phyloP scores from a whole-genome alignment of 495 filamentous ascomycete genomes.

The Amniculicola lignicola region DNA sequence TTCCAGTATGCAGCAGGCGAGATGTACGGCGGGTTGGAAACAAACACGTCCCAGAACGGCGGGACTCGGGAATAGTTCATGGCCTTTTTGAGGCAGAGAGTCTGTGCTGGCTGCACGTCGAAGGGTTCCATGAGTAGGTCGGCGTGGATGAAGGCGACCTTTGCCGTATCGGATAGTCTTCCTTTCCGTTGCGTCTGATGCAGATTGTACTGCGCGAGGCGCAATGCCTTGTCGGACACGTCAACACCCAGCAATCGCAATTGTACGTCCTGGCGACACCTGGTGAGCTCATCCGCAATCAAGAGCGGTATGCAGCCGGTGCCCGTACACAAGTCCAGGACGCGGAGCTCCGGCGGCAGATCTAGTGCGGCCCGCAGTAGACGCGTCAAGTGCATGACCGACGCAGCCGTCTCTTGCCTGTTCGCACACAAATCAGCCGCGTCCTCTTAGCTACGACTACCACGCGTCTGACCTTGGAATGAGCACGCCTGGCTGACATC shows the following conservation, averaged over 20 bases:
- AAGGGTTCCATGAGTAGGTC: slow-evolving; percentile 26
- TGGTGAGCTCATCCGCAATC: slow-evolving; percentile 55
- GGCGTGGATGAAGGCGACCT: slow-evolving; percentile 50
- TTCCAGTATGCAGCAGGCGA: slow-evolving; percentile 55
- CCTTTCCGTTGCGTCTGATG: neutral
- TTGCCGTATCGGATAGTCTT: slow-evolving; percentile 2
- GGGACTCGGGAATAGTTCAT: slow-evolving; percentile 13
- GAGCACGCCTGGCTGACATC: slow-evolving; percentile 69
- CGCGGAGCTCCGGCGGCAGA: slow-evolving; percentile 44
- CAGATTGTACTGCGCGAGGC: slow-evolving; percentile 49
- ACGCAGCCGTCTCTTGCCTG: slow-evolving; percentile 43
- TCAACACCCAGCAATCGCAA: slow-evolving; percentile 52
- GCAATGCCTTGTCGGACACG: slow-evolving; percentile 58
- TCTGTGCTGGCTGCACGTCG: neutral
- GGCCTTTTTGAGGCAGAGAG: slow-evolving; percentile 4
- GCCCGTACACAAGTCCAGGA: slow-evolving; percentile 86
- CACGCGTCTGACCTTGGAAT: slow-evolving; percentile 67
- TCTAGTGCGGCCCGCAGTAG: slow-evolving; percentile 4
- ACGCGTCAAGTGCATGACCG: slow-evolving; percentile 32
- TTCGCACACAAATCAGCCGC: neutral
- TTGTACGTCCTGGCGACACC: slow-evolving; percentile 21
- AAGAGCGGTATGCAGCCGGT: slow-evolving; percentile 87
- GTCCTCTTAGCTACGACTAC: neutral
- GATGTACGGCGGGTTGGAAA: slow-evolving; percentile 91
- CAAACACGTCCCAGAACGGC: slow-evolving; percentile 62